Base-by-base conservation (phyloP, 2,329 filamentous ascomycete species). In the Colletotrichum endophyticum region DNA sequence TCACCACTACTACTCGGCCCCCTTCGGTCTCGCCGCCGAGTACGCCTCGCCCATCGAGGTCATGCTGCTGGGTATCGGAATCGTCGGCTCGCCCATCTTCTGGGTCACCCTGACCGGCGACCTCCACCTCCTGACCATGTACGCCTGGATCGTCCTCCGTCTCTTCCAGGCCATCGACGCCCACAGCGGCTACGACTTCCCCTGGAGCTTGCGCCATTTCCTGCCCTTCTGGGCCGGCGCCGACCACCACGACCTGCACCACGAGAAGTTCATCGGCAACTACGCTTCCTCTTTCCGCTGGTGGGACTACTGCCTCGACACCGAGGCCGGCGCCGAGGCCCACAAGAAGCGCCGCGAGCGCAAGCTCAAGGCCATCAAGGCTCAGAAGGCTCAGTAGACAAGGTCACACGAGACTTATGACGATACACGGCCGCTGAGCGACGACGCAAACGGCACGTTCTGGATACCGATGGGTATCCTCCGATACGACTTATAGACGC, bases 231-330 rank as follows among this genome's bases (percentile, higher is more conserved):
- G 97, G 97, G 96, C 96, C 72, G 97, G 97, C 78, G 97, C 97
- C 72, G 93, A 98, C 81, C 96, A 99, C 88, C 97, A 99, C 88
- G 97, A 99, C 83, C 89, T 96, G 61, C 97, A 99, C 88, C 97
- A 99, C 88, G 97, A 99, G 89, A 95, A 96, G 84, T 99, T 99
- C 88, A 96, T 99, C 79, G 97, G 97, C 81, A 99, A 99, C 90
- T 99, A 99, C 85, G 90, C 96, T 68, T 98, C 96, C 84, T 98
- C 95, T 89, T 99, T 99, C 92, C 92, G 96, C 86, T 99, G 97
- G 97, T 99, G 97, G 97, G 97, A 99, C 88, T 98, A 94, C 85
- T 85, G 93, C 81, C 91, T 99, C 80, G 96, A 98, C 86, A 99
- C 97, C 78, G 96, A 99, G 90, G 95, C 95, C 79, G 95, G 95